phyloP scores from a whole-genome alignment of 2,329 filamentous ascomycete species.

The Lachnellula arida region DNA sequence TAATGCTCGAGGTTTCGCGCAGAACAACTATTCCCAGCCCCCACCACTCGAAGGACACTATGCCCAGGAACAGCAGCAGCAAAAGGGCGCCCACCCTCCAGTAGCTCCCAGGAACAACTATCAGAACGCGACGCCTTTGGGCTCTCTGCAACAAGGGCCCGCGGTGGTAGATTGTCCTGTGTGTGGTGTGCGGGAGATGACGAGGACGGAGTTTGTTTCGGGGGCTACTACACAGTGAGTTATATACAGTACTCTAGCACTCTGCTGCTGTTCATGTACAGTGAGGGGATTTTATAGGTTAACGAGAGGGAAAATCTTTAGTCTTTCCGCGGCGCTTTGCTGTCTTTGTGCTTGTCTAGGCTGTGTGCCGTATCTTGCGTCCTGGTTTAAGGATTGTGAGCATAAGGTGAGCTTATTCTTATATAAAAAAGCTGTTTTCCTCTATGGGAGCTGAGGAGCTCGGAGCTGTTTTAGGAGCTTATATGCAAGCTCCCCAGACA shows the following conservation, averaged over 20 bases:
- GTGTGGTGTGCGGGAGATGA: conserved; percentile 19
- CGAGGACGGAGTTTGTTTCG: conserved; percentile 13
- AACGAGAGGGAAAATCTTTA: neutral
- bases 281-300: too few species aligned
- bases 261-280: too few species aligned
- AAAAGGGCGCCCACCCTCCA: neutral
- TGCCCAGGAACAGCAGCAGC: neutral
- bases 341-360: conserved; percentile 31
- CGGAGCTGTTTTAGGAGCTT: too few species aligned
- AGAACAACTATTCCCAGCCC: neutral
- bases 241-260: neutral
- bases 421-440: too few species aligned
- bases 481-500: too few species aligned
- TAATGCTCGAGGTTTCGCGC: neutral
- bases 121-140: conserved; percentile 12
- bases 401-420: conserved; percentile 28
- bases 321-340: conserved; percentile 19
- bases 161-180: conserved; percentile 22
- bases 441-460: too few species aligned
- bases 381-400: conserved; percentile 40
- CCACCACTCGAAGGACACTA: neutral
- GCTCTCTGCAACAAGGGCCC: conserved; percentile 12
- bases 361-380: conserved; percentile 40
- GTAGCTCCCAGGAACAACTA: conserved; percentile 6
- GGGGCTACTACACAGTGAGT: conserved; percentile 23